phyloP scores from a whole-genome alignment of 2,329 filamentous ascomycete species.

The Pseudopyricularia javanii region DNA sequence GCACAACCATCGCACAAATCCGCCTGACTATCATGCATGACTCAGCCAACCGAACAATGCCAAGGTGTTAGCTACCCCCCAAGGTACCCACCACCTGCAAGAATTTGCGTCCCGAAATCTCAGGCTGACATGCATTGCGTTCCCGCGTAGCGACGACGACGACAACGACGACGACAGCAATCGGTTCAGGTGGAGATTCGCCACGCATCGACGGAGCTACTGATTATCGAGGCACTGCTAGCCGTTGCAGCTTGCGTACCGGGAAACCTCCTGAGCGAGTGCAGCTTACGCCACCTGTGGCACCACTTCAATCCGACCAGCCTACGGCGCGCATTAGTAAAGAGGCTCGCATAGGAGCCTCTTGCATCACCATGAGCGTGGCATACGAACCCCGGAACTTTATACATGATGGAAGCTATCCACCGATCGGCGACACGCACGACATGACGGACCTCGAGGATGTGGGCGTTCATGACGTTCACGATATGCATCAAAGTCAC shows the following conservation, averaged over 20 bases:
- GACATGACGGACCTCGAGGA: not conserved
- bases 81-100: not conserved
- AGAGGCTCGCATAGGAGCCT: not conserved
- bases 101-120: not conserved
- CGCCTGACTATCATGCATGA: not conserved
- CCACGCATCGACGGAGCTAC: not conserved
- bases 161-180: not conserved
- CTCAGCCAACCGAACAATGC: not conserved
- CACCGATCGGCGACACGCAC: slow-evolving; percentile 7
- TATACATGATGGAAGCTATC: slow-evolving; percentile 10
- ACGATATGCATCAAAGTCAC: slow-evolving; percentile 1
- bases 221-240: not conserved
- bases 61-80: not conserved
- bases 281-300: not conserved
- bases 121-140: not conserved
- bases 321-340: not conserved
- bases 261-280: not conserved
- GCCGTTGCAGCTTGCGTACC: not conserved
- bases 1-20: not conserved
- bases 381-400: slow-evolving; percentile 10
- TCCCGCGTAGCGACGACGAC: not conserved
- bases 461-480: not conserved
- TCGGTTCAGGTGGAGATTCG: not conserved
- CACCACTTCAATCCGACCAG: not conserved
- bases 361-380: slow-evolving; percentile 9